phyloP scores from a whole-genome alignment of 2,329 filamentous ascomycete species.

The Ceratocystis diversiconidia region DNA sequence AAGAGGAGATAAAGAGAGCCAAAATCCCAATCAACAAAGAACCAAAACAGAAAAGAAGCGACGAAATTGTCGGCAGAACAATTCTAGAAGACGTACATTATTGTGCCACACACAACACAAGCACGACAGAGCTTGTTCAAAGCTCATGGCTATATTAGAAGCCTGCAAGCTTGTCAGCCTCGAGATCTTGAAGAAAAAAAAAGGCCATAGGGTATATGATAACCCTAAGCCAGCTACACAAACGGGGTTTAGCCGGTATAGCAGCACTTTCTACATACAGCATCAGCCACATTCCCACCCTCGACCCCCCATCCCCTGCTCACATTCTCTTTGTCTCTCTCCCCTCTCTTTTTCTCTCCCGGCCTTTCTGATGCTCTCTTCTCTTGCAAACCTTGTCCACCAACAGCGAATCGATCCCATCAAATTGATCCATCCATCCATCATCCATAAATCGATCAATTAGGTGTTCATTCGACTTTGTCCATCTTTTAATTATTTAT shows the following conservation, averaged over 20 bases:
- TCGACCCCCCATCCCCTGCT: not conserved
- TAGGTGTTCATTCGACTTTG: not conserved
- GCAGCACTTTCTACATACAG: too few species aligned
- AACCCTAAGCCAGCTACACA: too few species aligned
- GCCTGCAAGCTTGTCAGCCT: not conserved
- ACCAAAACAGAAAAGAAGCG: not conserved
- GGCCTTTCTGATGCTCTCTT: too few species aligned
- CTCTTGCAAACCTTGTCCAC: too few species aligned
- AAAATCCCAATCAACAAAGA: not conserved
- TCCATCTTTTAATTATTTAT: not conserved
- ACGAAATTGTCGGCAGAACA: not conserved
- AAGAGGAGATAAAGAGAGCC: not conserved
- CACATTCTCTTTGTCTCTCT: not conserved
- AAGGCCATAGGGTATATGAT: too few species aligned
- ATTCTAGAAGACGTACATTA: not conserved
- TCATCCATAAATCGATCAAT: too few species aligned
- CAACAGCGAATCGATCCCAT: too few species aligned
- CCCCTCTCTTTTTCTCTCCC: not conserved
- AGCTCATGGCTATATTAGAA: not conserved
- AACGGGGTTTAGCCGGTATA: too few species aligned
- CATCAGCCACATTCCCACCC: not conserved
- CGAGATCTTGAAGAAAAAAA: not conserved
- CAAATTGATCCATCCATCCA: too few species aligned
- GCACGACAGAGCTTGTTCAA: too few species aligned
- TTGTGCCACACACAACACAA: not conserved